These are phyloP conservation scores for Aaosphaeria arxii DNA, from an alignment of 2,329 filamentous ascomycete species.

Conservation along the genomic window DNA sequence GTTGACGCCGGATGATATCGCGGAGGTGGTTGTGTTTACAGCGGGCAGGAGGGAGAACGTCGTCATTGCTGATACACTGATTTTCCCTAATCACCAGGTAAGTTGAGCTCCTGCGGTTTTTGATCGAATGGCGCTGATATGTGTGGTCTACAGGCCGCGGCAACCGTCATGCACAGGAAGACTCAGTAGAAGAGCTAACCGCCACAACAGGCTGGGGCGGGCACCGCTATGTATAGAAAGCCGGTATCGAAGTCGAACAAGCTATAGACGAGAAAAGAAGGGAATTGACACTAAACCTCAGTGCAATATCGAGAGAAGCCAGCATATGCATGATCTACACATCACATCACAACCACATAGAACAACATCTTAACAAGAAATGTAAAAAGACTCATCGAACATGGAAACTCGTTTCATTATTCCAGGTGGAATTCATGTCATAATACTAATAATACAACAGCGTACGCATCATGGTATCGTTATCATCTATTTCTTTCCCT, in stretches of 20 bases:
- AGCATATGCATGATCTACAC: neutral
- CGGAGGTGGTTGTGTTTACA: constrained; percentile 83
- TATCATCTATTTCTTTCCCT: constrained; percentile 36
- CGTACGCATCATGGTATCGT: neutral
- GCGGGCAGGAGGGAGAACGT: constrained; percentile 85
- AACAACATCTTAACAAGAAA: no score
- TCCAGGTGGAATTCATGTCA: neutral
- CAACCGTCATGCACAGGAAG: constrained; percentile 36
- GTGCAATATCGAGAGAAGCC: neutral
- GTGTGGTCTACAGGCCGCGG: constrained; percentile 24
- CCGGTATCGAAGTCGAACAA: constrained; percentile 1
- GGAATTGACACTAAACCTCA: no score
- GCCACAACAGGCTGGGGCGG: constrained; percentile 10
- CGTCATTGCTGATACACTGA: constrained; percentile 79
- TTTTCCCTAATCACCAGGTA: constrained; percentile 90
- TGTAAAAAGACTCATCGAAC: no score
- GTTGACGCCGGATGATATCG: constrained; percentile 85
- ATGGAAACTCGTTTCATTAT: no score
- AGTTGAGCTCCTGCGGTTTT: constrained; percentile 23
- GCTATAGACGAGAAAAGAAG: neutral
- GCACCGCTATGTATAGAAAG: constrained; percentile 14
- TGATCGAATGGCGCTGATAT: neutral
- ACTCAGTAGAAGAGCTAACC: constrained; percentile 10
- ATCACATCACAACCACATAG: no score
- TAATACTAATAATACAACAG: neutral